These are phyloP conservation scores for Colletotrichum euphorbiae DNA, from an alignment of 2,329 filamentous ascomycete species.

Conservation along the genomic window DNA sequence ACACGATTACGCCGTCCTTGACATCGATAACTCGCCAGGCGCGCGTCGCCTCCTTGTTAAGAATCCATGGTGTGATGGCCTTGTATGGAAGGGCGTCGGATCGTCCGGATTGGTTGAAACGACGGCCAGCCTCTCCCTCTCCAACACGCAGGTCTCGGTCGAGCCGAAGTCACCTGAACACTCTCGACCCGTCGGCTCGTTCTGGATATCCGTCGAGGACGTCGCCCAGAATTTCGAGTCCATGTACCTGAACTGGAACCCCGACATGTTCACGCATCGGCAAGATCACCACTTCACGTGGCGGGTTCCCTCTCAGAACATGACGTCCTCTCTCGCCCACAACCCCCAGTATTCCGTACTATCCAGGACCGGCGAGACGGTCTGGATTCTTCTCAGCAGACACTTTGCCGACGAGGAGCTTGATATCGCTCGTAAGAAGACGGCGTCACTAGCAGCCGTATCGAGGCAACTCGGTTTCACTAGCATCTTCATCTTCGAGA, in stretches of 20 bases:
- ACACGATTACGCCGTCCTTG: conserved; percentile 93
- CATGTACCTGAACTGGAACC: conserved; percentile 98
- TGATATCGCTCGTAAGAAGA: conserved; percentile 61
- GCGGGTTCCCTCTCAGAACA: conserved; percentile 67
- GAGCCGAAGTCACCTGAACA: conserved; percentile 38
- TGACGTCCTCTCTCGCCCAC: conserved; percentile 67
- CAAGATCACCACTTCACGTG: conserved; percentile 93
- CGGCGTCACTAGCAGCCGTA: conserved; percentile 55
- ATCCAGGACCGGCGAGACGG: conserved; percentile 67
- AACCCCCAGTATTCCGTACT: conserved; percentile 80
- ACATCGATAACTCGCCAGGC: conserved; percentile 73
- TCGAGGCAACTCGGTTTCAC: conserved; percentile 80
- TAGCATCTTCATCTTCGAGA: conserved; percentile 84
- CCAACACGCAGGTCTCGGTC: conserved; percentile 31
- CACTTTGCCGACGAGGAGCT: conserved; percentile 82
- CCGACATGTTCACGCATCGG: conserved; percentile 80
- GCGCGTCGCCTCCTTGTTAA: conserved; percentile 84
- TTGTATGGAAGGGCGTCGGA: conserved; percentile 73
- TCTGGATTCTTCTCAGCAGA: conserved; percentile 88
- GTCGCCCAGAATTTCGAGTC: conserved; percentile 94
- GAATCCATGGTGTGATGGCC: conserved; percentile 93
- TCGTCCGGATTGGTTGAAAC: conserved; percentile 37
- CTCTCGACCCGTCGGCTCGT: conserved; percentile 71
- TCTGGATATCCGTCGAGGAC: conserved; percentile 93
- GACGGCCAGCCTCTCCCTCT: conserved; percentile 2